Evolutionary conservation across 1,139 yeast genomes (phyloP).

Genomic region (Protomyces macrosporus): DNA sequence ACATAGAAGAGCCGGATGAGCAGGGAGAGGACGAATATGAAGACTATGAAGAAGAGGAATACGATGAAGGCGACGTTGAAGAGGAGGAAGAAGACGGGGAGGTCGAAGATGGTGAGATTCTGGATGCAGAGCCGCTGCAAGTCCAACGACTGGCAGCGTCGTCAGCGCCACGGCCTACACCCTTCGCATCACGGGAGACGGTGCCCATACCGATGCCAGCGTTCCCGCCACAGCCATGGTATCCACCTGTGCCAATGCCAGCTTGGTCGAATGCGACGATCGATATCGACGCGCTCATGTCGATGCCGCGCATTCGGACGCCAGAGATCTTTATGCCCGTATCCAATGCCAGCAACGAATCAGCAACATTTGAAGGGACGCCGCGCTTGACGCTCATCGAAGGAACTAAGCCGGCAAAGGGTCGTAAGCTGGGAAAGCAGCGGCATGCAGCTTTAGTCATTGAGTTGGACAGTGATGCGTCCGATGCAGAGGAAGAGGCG

Average conservation of each 20-base stretch:
- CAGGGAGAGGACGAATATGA: too few relatives aligned
- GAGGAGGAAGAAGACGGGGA: too few relatives aligned
- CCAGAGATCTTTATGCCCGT: background rate
- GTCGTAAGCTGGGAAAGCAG: background rate
- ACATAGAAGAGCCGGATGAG: background rate
- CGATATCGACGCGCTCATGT: background rate
- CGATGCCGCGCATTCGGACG: background rate
- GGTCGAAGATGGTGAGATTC: background rate
- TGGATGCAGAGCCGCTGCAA: background rate
- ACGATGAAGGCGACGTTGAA: too few relatives aligned
- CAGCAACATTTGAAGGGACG: background rate
- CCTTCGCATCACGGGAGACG: too few relatives aligned
- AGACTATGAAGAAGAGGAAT: too few relatives aligned
- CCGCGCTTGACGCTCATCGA: background rate
- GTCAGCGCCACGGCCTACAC: too few relatives aligned
- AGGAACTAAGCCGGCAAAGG: background rate
- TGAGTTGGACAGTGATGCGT: slow-evolving; percentile 2
- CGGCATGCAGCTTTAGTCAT: slow-evolving; percentile 11
- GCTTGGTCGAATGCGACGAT: background rate
- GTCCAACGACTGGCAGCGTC: background rate
- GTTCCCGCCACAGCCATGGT: background rate
- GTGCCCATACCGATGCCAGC: too few relatives aligned
- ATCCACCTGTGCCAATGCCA: background rate
- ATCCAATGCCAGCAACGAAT: too few relatives aligned
- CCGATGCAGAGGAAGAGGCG: background rate